These are phyloP conservation scores for Platanus orientalis DNA, from an alignment of 164 flowering plant species.

Conservation along the genomic window DNA sequence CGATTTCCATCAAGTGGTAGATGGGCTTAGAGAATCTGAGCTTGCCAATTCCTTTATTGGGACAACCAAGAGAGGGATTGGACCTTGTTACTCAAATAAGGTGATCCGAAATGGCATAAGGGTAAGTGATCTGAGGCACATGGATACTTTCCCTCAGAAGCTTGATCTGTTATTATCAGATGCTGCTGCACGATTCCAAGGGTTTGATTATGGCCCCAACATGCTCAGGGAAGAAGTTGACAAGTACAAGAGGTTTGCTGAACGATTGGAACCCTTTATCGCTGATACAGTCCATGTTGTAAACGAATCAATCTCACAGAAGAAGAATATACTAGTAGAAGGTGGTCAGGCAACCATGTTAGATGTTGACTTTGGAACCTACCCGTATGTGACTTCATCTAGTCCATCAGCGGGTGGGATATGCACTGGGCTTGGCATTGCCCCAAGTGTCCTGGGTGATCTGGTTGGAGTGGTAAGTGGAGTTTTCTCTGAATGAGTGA, in stretches of 20 bases:
- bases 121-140: constrained; percentile 87
- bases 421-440: constrained; percentile 96
- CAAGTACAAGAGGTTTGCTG: constrained; percentile 71
- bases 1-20: constrained; percentile 87
- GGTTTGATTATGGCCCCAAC: constrained; percentile 55
- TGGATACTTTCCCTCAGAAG: constrained; percentile 91
- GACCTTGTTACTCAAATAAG: constrained; percentile 91
- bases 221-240: constrained; percentile 86
- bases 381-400: constrained; percentile 95
- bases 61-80: constrained; percentile 93
- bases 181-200: constrained; percentile 75
- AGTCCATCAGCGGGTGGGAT: constrained; percentile 99
- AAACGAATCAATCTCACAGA: constrained; percentile 66
- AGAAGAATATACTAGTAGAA: constrained; percentile 87
- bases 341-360: constrained; percentile 99
- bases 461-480: constrained; percentile 82
- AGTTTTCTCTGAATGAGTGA: background rate
- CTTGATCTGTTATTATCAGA: constrained; percentile 78
- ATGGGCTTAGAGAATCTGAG: constrained; percentile 90
- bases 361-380: constrained; percentile 96
- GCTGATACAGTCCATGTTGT: constrained; percentile 82
- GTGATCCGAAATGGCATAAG: constrained; percentile 84
- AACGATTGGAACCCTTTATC: constrained; percentile 85
- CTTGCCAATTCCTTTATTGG: constrained; percentile 89
- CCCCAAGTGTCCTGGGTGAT: constrained; percentile 86